Percentiles rank a stretch among this genome's conserved stretches.
phyloP scores from a whole-genome alignment of 2,329 filamentous ascomycete species.

The Botrytis pseudocinerea region DNA sequence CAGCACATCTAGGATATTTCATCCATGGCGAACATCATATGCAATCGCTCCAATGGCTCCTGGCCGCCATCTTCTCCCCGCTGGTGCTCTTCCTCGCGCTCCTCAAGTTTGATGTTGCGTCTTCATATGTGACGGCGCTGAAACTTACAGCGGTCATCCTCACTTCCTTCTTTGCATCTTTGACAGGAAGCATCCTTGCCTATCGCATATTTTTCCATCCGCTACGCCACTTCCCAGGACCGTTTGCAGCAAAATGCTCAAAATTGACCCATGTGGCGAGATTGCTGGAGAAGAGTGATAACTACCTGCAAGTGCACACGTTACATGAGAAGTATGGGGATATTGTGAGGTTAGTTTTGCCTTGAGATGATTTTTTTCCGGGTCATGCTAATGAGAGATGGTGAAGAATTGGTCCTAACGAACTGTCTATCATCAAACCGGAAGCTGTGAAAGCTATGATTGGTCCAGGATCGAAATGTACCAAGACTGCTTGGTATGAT shows the following conservation, averaged over 20 bases:
- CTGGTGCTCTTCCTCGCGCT: neutral
- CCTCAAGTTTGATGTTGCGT: neutral
- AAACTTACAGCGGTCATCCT: neutral
- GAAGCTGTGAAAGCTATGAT: conserved; percentile 29
- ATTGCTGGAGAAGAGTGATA: conserved; percentile 23
- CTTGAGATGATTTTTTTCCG: neutral
- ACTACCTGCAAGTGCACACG: conserved; percentile 25
- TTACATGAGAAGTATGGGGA: conserved; percentile 34
- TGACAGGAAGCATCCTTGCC: conserved; percentile 48
- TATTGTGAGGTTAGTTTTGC: conserved; percentile 28
- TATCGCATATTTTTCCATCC: conserved; percentile 52
- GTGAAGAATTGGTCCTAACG: conserved; percentile 27
- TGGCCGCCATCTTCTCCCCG: neutral
- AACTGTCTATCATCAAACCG: conserved; percentile 30
- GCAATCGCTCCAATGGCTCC: neutral
- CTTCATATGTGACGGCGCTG: neutral
- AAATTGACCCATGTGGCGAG: conserved; percentile 32
- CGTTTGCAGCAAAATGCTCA: conserved; percentile 29
- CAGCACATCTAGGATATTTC: conserved; percentile 31
- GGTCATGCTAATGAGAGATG: neutral
- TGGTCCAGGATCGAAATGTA: conserved; percentile 30
- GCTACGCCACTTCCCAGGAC: conserved; percentile 38
- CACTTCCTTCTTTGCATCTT: neutral
- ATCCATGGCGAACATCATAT: conserved; percentile 34
- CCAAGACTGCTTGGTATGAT: conserved; percentile 35